Percentiles rank a stretch among this genome's conserved stretches.
phyloP scores from a whole-genome alignment of 1,284 basidiomycete species.

The Hemileia vastatrix region DNA sequence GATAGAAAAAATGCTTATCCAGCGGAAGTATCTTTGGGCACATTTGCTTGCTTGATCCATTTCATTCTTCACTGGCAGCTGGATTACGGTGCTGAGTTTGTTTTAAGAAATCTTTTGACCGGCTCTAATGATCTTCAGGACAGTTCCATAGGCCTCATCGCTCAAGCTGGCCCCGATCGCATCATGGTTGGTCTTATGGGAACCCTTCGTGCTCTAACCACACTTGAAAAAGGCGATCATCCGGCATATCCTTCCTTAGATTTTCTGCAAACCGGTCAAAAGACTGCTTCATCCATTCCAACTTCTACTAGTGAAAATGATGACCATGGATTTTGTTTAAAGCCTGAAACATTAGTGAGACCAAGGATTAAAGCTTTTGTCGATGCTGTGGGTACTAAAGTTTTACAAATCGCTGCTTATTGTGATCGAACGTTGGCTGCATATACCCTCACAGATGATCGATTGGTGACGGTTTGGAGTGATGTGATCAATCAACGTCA shows the following conservation, averaged over 20 bases:
- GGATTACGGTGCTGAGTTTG: conserved; percentile 73
- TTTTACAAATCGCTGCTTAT: conserved; percentile 22
- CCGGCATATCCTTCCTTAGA: conserved; percentile 9
- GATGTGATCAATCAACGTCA: conserved; percentile 7
- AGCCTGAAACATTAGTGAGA: conserved; percentile 13
- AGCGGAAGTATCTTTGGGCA: conserved; percentile 64
- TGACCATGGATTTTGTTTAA: conserved; percentile 16
- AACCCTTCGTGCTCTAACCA: conserved; percentile 21
- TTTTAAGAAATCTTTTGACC: conserved; percentile 47
- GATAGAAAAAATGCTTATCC: conserved; percentile 58
- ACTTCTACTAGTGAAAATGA: background rate
- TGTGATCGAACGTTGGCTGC: conserved; percentile 20
- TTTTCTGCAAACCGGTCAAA: conserved; percentile 2
- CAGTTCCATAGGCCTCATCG: conserved; percentile 7
- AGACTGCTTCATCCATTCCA: background rate
- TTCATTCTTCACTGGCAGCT: conserved; percentile 74
- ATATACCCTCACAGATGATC: conserved; percentile 16
- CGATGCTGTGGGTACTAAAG: conserved; percentile 20
- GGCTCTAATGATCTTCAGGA: conserved; percentile 11
- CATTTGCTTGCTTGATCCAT: conserved; percentile 69
- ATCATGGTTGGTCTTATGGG: conserved; percentile 20
- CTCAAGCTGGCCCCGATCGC: conserved; percentile 20
- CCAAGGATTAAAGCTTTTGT: conserved; percentile 23
- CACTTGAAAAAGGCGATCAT: conserved; percentile 18
- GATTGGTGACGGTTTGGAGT: conserved; percentile 16